Percentiles rank a stretch among this genome's conserved stretches.
These are phyloP conservation scores for Inga oerstediana DNA, from an alignment of 306 rosid genomes.

Conservation along the genomic window DNA sequence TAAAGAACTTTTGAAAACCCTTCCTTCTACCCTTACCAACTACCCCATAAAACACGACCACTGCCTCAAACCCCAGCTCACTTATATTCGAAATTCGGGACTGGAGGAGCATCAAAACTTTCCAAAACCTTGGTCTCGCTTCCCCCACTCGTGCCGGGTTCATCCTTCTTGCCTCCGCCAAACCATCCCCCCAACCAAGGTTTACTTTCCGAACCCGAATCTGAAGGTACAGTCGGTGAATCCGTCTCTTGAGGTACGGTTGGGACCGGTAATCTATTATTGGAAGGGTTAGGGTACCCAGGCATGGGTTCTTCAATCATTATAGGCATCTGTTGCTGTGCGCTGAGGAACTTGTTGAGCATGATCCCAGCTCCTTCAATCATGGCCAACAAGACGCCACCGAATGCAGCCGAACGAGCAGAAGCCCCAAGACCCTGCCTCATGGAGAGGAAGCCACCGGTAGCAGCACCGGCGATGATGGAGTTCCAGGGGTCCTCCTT, in stretches of 20 bases:
- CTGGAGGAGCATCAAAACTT: slow-evolving; percentile 93
- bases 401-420: slow-evolving; percentile 61
- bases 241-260: slow-evolving; percentile 20
- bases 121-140: slow-evolving; percentile 88
- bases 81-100: slow-evolving; percentile 82
- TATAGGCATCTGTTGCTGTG: slow-evolving; percentile 66
- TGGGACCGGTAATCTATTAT: slow-evolving; percentile 41
- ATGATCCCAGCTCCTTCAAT: slow-evolving; percentile 93
- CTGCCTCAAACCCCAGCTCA: slow-evolving; percentile 37
- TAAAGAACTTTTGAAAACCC: slow-evolving; percentile 22
- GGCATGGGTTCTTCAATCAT: slow-evolving; percentile 59
- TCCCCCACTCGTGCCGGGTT: slow-evolving; percentile 45
- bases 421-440: slow-evolving; percentile 71
- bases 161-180: slow-evolving; percentile 31
- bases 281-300: slow-evolving; percentile 31
- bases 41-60: neutral
- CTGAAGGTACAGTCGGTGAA: neutral
- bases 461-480: slow-evolving; percentile 75
- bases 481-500: slow-evolving; percentile 98
- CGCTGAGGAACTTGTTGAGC: slow-evolving; percentile 66
- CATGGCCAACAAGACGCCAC: slow-evolving; percentile 73
- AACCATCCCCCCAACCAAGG: slow-evolving; percentile 65
- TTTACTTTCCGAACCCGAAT: slow-evolving; percentile 9
- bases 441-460: slow-evolving; percentile 86
- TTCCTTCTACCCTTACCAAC: slow-evolving; percentile 1